Evolutionary conservation across 805 yeast species (phyloP).

Genomic region (Candida tibetensis): DNA sequence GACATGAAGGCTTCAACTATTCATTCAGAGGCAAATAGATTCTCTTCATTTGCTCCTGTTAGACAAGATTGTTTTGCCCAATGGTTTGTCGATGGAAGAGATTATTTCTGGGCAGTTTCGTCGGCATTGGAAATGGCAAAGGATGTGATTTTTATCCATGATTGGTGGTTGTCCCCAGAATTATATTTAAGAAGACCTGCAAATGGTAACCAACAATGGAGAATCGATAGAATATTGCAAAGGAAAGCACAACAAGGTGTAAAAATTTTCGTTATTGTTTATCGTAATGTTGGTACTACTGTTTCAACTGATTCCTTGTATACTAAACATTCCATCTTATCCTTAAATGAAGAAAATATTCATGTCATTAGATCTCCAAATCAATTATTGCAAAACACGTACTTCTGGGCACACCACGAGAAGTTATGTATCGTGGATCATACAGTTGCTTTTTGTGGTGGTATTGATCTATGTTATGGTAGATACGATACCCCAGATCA

Average conservation of each 20-base stretch:
- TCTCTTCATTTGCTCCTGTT: conserved; percentile 90
- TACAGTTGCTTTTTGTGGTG: conserved; percentile 88
- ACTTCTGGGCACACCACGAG: conserved; percentile 99
- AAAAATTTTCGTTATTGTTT: conserved; percentile 85
- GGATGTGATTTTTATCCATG: conserved; percentile 91
- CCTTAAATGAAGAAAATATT: conserved; percentile 74
- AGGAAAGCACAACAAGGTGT: conserved; percentile 94
- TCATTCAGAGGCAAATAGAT: conserved; percentile 76
- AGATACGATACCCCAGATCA: conserved; percentile 97
- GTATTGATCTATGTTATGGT: conserved; percentile 93
- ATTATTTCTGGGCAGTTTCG: conserved; percentile 94
- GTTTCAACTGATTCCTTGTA: conserved; percentile 92
- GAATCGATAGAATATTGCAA: conserved; percentile 83
- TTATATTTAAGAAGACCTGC: conserved; percentile 90
- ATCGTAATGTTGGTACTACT: conserved; percentile 89
- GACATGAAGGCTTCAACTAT: conserved; percentile 63
- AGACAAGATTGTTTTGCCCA: conserved; percentile 84
- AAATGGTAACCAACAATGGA: conserved; percentile 89
- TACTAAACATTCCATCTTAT: conserved; percentile 89
- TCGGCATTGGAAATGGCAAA: conserved; percentile 90
- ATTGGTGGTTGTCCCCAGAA: conserved; percentile 99
- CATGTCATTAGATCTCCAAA: conserved; percentile 94
- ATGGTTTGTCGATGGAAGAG: conserved; percentile 96
- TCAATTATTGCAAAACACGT: conserved; percentile 87
- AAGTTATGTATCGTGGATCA: conserved; percentile 85